Evolutionary conservation across 1,284 basidiomycete genomes (phyloP).

Genomic region (Cutaneotrichosporon sp.): DNA sequence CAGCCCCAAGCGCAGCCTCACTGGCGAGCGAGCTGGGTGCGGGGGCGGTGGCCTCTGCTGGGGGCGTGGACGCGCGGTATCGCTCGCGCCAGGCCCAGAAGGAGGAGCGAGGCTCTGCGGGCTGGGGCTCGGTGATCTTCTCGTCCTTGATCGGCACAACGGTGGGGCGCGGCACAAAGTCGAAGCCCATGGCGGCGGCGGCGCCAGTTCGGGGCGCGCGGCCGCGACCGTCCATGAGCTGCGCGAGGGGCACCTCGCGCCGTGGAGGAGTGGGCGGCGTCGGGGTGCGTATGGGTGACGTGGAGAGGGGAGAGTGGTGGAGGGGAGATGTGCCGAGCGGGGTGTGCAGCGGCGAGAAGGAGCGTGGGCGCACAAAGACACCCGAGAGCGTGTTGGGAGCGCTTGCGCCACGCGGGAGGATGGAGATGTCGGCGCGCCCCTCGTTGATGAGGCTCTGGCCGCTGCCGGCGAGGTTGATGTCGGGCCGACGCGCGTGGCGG

Average conservation of each 20-base stretch:
- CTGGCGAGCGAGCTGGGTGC: background rate
- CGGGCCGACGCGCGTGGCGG: slow-evolving; percentile 9
- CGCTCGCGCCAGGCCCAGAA: slow-evolving; percentile 16
- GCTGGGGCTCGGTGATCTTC: slow-evolving; percentile 8
- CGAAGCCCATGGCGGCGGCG: slow-evolving; percentile 45
- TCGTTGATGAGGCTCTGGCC: slow-evolving; percentile 27
- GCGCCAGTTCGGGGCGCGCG: slow-evolving; percentile 44
- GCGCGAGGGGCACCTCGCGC: slow-evolving; percentile 16
- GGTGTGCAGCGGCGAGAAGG: slow-evolving; percentile 9
- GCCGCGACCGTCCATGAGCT: slow-evolving; percentile 38
- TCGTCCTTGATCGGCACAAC: slow-evolving; percentile 36
- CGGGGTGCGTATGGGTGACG: background rate
- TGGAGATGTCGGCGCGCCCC: slow-evolving; percentile 40
- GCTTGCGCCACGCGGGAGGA: slow-evolving; percentile 21
- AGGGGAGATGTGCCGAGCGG: background rate
- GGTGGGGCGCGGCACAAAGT: slow-evolving; percentile 43
- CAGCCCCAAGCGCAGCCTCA: background rate
- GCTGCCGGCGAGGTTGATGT: slow-evolving; percentile 28
- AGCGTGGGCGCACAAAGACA: slow-evolving; percentile 10
- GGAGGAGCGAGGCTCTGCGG: slow-evolving; percentile 9
- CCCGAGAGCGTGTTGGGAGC: slow-evolving; percentile 17
- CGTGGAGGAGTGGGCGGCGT: slow-evolving; percentile 2
- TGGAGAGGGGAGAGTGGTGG: background rate
- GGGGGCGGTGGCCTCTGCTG: background rate
- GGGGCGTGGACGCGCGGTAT: background rate